A percentile compares a stretch with the other conserved stretches of the same genome.
Evolutionary conservation across 495 filamentous ascomycete genomes (phyloP).

Genomic region (Podospora pseudopauciseta): DNA sequence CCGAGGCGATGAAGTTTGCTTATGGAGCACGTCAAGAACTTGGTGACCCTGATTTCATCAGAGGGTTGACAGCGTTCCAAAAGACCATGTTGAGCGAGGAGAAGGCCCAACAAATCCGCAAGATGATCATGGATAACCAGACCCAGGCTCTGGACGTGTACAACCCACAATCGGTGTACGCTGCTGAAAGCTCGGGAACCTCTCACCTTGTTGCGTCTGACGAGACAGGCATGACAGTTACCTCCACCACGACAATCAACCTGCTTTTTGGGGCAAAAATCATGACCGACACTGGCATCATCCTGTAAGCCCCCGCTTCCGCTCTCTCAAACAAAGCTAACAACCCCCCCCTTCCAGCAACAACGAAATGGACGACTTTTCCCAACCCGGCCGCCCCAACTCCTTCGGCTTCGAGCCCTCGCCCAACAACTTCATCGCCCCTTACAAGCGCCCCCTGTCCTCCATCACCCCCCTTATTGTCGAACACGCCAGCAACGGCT

Average conservation of each 20-base stretch:
- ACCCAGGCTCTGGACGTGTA: conserved; percentile 71
- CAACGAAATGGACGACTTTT: conserved; percentile 92
- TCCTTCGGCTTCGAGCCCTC: conserved; percentile 80
- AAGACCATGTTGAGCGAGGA: conserved; percentile 57
- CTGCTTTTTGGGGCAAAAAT: conserved; percentile 74
- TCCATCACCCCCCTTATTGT: conserved; percentile 77
- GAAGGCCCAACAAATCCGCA: conserved; percentile 55
- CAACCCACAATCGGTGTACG: conserved; percentile 49
- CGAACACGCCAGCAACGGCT: conserved; percentile 57
- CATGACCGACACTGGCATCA: conserved; percentile 74
- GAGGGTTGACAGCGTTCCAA: conserved; percentile 48
- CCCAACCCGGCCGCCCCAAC: conserved; percentile 70
- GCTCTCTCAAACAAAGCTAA: not conserved
- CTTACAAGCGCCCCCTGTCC: conserved; percentile 76
- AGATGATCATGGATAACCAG: conserved; percentile 63
- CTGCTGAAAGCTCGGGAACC: conserved; percentile 58
- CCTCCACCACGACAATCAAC: conserved; percentile 79
- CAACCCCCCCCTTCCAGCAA: conserved; percentile 42
- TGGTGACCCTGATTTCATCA: conserved; percentile 73
- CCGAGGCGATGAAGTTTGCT: conserved; percentile 83
- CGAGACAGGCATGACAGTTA: conserved; percentile 62
- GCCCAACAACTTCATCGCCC: conserved; percentile 73
- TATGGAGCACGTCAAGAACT: conserved; percentile 69
- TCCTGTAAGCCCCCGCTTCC: conserved; percentile 31
- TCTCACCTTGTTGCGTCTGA: conserved; percentile 73